Evolutionary conservation across 1,284 basidiomycete species (phyloP).

Genomic region (Leccinum subatratum): DNA sequence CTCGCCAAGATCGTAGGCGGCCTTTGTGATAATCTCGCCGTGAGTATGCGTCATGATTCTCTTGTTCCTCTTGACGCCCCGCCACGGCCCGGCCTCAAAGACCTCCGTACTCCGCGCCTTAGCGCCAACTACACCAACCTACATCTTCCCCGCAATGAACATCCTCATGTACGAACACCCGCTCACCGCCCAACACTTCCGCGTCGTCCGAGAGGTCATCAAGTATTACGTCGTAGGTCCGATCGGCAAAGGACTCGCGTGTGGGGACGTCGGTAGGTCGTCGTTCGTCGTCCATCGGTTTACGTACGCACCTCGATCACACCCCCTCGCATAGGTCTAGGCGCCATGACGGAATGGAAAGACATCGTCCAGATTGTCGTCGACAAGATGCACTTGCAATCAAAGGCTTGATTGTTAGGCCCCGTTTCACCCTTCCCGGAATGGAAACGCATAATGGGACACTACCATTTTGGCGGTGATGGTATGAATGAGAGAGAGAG

Average conservation of each 20-base stretch:
- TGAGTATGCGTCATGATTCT: neutral
- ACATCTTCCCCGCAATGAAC: conserved; percentile 97
- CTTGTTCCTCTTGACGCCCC: neutral
- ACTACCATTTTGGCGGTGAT: too few relatives aligned
- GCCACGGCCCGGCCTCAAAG: conserved; percentile 37
- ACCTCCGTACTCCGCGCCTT: conserved; percentile 90
- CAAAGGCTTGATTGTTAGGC: too few relatives aligned
- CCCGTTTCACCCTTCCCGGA: too few relatives aligned
- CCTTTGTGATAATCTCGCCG: conserved; percentile 37
- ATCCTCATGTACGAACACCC: conserved; percentile 96
- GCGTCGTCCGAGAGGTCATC: conserved; percentile 66
- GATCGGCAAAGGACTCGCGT: conserved; percentile 82
- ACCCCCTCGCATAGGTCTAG: conserved; percentile 51
- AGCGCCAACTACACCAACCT: conserved; percentile 75
- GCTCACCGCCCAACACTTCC: conserved; percentile 80
- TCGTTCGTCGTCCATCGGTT: conserved; percentile 5
- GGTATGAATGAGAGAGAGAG: too few relatives aligned
- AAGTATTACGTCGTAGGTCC: conserved; percentile 82
- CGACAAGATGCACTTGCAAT: conserved; percentile 39
- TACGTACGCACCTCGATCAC: neutral
- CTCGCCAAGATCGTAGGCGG: conserved; percentile 89
- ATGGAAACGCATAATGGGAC: too few relatives aligned
- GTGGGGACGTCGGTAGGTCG: conserved; percentile 80
- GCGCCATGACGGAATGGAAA: conserved; percentile 91
- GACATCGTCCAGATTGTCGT: conserved; percentile 73